A percentile compares a stretch with the other conserved stretches of the same genome.
Evolutionary conservation across 2,329 filamentous ascomycete genomes (phyloP).

Genomic region (Catunica adiposa): DNA sequence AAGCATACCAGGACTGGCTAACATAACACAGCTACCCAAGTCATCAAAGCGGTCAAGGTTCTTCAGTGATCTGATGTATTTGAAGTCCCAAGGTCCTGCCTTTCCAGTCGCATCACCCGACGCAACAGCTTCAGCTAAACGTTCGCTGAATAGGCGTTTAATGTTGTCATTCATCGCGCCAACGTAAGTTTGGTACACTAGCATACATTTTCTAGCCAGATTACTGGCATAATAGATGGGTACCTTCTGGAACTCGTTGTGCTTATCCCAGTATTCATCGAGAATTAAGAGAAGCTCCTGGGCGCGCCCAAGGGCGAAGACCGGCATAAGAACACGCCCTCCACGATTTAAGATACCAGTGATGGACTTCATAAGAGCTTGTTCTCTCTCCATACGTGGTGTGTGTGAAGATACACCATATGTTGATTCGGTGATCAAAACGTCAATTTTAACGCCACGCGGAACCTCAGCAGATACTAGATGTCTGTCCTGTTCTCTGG

Average conservation of each 20-base stretch:
- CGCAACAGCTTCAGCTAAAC: conserved; percentile 78
- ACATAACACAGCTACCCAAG: conserved; percentile 88
- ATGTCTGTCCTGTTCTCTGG: conserved; percentile 86
- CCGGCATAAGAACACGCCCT: conserved; percentile 82
- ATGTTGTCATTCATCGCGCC: conserved; percentile 99
- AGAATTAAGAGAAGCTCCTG: conserved; percentile 89
- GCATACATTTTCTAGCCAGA: conserved; percentile 90
- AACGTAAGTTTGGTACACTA: conserved; percentile 96
- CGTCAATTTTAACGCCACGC: conserved; percentile 76
- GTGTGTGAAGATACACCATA: conserved; percentile 92
- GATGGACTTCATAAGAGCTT: conserved; percentile 87
- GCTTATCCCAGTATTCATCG: conserved; percentile 91
- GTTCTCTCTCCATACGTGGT: conserved; percentile 77
- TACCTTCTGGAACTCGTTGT: conserved; percentile 71
- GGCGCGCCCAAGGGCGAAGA: conserved; percentile 84
- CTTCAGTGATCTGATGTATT: conserved; percentile 80
- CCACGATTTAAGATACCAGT: conserved; percentile 82
- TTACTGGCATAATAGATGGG: conserved; percentile 98
- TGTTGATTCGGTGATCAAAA: conserved; percentile 92
- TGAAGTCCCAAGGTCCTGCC: conserved; percentile 91
- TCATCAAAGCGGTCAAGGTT: conserved; percentile 93
- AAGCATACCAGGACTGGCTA: conserved; percentile 94
- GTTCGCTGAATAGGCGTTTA: conserved; percentile 81
- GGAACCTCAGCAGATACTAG: conserved; percentile 87
- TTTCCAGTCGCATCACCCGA: conserved; percentile 57